Evolutionary conservation across 2,329 filamentous ascomycete species (phyloP), one percentile per base, ranked within the genome.

Genomic region (Pseudomassariella vexata): DNA sequence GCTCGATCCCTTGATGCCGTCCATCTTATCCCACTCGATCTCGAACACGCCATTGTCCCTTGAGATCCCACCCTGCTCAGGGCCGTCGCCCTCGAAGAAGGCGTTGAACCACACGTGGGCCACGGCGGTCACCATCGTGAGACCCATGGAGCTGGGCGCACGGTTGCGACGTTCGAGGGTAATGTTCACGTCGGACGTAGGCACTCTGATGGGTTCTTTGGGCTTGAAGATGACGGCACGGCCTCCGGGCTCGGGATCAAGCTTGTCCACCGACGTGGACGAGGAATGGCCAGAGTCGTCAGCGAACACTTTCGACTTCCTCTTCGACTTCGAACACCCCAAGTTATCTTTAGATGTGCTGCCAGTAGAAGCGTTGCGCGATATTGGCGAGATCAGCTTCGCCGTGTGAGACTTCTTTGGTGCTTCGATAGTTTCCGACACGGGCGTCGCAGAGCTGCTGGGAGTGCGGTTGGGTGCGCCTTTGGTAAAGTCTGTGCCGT

Each of bases 41-140:
- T 63, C 59, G 30, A 78, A 78, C 3, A 77, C 63, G 9, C 74
- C 90, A 8, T 73, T 84, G 25, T 80, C 71, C 29, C 83, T 71
- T 0, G 85, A 68, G 11, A 67, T 62, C 16, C 84, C 85, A 18
- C 64, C 57, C 24, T 79, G 68, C 49, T 88, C 83, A 0, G 82
- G 79, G 0, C 84, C 83, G 14, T 75, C 65, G 26, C 89, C 88
- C 60, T 96, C 92, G 48, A 96, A 96, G 59, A 80, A 96, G 2
- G 80, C 69, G 51, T 98, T 98, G 67, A 95, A 95, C 92, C 92
- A 98, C 11, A 95, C 85, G 50, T 96, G 90, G 0, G 89, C 89
- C 8, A 96, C 81, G 0, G 89, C 81, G 0, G 90, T 95, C 4
- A 95, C 87, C 79, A 96, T 86, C 1, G 86, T 88, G 45, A 86